A percentile compares a stretch with the other conserved stretches of the same genome.
Conservation (phyloP, 2,329 filamentous ascomycete species). For the Cordyceps fumosorosea region DNA sequence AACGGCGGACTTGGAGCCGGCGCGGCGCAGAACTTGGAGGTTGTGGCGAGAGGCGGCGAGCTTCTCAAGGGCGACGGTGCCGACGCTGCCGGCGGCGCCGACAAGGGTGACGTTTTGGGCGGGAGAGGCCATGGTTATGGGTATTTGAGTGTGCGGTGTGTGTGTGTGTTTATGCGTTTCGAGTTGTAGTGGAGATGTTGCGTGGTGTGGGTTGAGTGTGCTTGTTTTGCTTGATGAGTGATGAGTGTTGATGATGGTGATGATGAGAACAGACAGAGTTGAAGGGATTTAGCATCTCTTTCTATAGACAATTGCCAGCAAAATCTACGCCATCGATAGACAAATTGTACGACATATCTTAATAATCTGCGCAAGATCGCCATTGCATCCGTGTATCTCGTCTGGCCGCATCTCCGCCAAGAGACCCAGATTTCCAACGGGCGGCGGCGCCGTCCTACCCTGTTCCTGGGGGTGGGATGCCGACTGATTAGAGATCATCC, state of each 20-base stretch:
- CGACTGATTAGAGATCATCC: background rate
- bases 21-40: slow-evolving; percentile 43
- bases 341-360: background rate
- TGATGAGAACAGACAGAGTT: no score
- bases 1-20: slow-evolving; percentile 30
- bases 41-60: slow-evolving; percentile 18
- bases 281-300: background rate
- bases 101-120: slow-evolving; percentile 22
- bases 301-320: background rate
- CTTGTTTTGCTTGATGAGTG: background rate
- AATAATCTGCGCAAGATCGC: background rate
- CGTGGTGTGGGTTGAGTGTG: background rate
- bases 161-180: background rate
- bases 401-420: background rate
- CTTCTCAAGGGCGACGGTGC: slow-evolving; percentile 2
- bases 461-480: background rate
- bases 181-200: background rate
- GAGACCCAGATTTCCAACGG: background rate
- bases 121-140: slow-evolving; percentile 1
- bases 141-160: background rate
- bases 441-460: background rate
- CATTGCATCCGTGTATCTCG: background rate
- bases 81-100: slow-evolving; percentile 16
- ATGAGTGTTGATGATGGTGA: background rate
- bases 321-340: background rate